Percentiles rank a stretch among this genome's conserved stretches.
Evolutionary conservation across 2,329 filamentous ascomycete genomes (phyloP).

Genomic region (Pseudogymnoascus sp.): DNA sequence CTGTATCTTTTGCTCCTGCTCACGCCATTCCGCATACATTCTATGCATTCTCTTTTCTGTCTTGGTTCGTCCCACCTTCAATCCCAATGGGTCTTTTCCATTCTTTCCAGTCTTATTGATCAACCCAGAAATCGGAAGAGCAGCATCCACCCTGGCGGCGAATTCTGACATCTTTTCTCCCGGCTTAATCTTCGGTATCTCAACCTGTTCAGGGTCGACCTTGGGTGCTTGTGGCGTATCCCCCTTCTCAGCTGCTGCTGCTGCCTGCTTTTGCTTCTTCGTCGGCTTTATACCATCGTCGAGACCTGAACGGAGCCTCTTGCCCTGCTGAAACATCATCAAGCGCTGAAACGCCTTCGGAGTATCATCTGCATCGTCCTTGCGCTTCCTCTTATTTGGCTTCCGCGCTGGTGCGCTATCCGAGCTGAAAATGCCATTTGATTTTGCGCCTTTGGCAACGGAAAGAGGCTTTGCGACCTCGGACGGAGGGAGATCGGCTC

Average conservation of each 20-base stretch:
- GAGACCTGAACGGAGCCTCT: conserved; percentile 53
- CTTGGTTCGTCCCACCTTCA: conserved; percentile 64
- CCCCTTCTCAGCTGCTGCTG: conserved; percentile 17
- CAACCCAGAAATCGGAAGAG: conserved; percentile 67
- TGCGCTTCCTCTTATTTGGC: conserved; percentile 42
- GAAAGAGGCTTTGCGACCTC: conserved; percentile 34
- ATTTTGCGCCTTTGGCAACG: conserved; percentile 37
- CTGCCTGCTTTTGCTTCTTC: conserved; percentile 27
- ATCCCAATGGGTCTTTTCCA: conserved; percentile 54
- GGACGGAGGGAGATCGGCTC: conserved; percentile 43
- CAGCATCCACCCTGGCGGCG: conserved; percentile 71
- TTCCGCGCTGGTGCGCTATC: conserved; percentile 24
- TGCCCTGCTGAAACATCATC: conserved; percentile 65
- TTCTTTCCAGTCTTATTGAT: conserved; percentile 51
- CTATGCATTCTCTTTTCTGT: conserved; percentile 80
- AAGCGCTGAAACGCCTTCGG: conserved; percentile 80
- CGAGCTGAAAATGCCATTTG: conserved; percentile 31
- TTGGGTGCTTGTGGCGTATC: conserved; percentile 20
- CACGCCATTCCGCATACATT: conserved; percentile 69
- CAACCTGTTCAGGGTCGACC: conserved; percentile 20
- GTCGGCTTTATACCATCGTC: conserved; percentile 55
- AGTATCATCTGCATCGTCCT: conserved; percentile 57
- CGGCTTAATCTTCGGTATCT: conserved; percentile 63
- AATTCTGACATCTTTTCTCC: conserved; percentile 81
- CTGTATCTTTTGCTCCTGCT: conserved; percentile 49